These are phyloP conservation scores for Dendryphion nanum DNA, from an alignment of 2,329 filamentous ascomycete species.

Conservation along the genomic window DNA sequence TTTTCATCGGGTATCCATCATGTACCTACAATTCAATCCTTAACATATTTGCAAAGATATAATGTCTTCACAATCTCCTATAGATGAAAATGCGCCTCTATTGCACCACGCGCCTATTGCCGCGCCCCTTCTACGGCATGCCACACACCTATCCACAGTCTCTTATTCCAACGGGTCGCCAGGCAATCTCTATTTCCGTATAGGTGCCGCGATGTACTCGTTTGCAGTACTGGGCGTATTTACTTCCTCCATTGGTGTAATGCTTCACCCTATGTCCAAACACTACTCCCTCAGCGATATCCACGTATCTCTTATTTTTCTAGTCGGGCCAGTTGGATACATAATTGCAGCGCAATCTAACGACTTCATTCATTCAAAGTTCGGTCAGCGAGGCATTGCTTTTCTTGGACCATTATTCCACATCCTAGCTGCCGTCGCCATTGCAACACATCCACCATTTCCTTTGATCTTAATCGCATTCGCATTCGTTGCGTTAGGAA, in stretches of 20 bases:
- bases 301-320: constrained; percentile 47
- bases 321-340: constrained; percentile 46
- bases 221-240: constrained; percentile 55
- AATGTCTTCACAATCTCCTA: too few species aligned
- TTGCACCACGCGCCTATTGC: too few species aligned
- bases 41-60: too few species aligned
- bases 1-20: too few species aligned
- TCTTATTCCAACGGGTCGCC: too few species aligned
- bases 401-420: constrained; percentile 41
- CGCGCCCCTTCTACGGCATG: too few species aligned
- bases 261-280: constrained; percentile 37
- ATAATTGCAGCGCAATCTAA: constrained; percentile 43
- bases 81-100: too few species aligned
- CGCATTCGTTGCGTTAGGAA: constrained; percentile 37
- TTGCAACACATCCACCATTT: constrained; percentile 33
- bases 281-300: constrained; percentile 45
- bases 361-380: constrained; percentile 37
- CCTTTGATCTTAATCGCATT: constrained; percentile 30
- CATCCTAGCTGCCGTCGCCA: constrained; percentile 26
- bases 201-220: constrained; percentile 56
- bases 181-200: constrained; percentile 23
- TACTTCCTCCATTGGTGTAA: constrained; percentile 29
- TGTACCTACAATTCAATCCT: too few species aligned
- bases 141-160: too few species aligned
- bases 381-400: constrained; percentile 46